These are phyloP conservation scores for Yamadazyma mexicana DNA, from an alignment of 1,139 yeast genomes.

Conservation along the genomic window DNA sequence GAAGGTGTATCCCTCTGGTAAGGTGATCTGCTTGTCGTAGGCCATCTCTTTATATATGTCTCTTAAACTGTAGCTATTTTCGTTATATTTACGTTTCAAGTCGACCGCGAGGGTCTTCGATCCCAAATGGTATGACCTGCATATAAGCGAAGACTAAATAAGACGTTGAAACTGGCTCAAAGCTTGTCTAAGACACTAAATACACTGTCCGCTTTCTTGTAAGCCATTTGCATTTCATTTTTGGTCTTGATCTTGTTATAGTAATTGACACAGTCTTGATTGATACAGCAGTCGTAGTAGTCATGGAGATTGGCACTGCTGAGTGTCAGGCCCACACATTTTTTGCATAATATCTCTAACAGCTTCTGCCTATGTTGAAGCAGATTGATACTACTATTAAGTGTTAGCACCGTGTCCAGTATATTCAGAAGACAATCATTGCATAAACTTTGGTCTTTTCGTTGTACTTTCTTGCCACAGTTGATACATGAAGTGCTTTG, in stretches of 20 bases:
- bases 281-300: conserved; percentile 24
- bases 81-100: neutral
- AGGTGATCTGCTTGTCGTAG: conserved; percentile 12
- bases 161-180: too few species aligned
- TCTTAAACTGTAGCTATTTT: neutral
- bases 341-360: conserved; percentile 22
- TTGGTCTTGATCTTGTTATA: conserved; percentile 22
- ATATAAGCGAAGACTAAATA: too few species aligned
- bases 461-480: conserved; percentile 22
- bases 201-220: neutral
- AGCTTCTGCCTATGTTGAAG: conserved; percentile 15
- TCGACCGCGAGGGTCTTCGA: neutral
- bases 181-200: neutral
- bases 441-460: conserved; percentile 20
- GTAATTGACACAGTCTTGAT: conserved; percentile 30
- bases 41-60: conserved; percentile 7
- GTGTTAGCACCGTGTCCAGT: conserved; percentile 19
- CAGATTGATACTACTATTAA: conserved; percentile 17
- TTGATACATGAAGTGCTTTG: conserved; percentile 23
- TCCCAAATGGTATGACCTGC: too few species aligned
- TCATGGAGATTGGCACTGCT: conserved; percentile 11
- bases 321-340: conserved; percentile 24
- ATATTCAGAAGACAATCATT: conserved; percentile 21
- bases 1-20: conserved; percentile 55
- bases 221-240: conserved; percentile 10